These are phyloP conservation scores for Chytriomyces hyalinus DNA, from an alignment of 192 early-diverging fungal genomes.

Conservation along the genomic window DNA sequence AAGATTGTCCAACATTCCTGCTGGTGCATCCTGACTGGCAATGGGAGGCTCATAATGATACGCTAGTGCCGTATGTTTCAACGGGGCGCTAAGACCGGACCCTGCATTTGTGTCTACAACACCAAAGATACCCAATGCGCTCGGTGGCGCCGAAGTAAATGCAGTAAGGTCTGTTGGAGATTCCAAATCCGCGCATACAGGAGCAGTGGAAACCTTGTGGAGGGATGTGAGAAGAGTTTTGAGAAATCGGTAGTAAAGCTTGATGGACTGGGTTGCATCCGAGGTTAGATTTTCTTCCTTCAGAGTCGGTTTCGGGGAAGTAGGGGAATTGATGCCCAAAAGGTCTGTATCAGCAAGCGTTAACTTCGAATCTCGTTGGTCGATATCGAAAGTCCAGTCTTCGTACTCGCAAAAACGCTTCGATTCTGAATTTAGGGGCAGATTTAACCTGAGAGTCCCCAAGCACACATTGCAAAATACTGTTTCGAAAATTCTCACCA, in stretches of 20 bases:
- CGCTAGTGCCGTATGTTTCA: conserved; percentile 5
- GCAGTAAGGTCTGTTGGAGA: conserved; percentile 11
- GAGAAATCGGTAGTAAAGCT: conserved; percentile 72
- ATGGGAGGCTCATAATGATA: conserved; percentile 30
- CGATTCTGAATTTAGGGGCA: conserved; percentile 57
- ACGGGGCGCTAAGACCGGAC: background rate
- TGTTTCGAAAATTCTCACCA: conserved; percentile 57
- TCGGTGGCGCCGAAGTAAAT: background rate
- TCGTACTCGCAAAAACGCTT: conserved; percentile 73
- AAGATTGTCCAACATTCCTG: conserved; percentile 62
- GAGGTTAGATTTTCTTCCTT: conserved; percentile 19
- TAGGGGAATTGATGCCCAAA: conserved; percentile 12
- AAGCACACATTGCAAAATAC: conserved; percentile 8
- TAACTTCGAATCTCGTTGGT: conserved; percentile 35
- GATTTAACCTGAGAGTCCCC: too few species aligned
- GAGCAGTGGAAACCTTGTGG: conserved; percentile 57
- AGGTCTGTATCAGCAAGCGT: background rate
- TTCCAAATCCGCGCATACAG: conserved; percentile 8
- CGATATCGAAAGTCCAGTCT: conserved; percentile 73
- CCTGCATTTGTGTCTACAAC: background rate
- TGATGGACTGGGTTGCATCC: conserved; percentile 68
- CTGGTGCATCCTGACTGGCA: background rate
- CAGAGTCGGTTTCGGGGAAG: conserved; percentile 3
- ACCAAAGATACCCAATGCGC: background rate
- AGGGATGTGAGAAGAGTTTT: conserved; percentile 69